phyloP scores from a whole-genome alignment of 495 filamentous ascomycete species.

The Emericellopsis terricola region DNA sequence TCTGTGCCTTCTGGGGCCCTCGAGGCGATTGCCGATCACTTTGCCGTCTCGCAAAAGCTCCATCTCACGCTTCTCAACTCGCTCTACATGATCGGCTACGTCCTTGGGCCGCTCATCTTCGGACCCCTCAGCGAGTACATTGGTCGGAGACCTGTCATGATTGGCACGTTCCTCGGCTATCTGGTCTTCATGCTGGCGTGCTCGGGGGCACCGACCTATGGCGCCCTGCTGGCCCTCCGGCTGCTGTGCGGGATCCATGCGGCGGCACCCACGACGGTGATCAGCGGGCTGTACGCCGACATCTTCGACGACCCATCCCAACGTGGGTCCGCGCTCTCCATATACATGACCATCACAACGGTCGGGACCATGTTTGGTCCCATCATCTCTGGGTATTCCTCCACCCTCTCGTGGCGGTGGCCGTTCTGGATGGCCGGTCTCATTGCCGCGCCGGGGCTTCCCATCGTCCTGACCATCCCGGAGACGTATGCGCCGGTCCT shows the following conservation, averaged over 20 bases:
- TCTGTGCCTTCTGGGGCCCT: not conserved
- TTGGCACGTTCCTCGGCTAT: not conserved
- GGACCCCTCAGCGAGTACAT: not conserved
- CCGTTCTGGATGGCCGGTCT: constrained; percentile 29
- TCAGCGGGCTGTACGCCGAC: not conserved
- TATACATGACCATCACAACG: constrained; percentile 6
- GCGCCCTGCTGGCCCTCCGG: not conserved
- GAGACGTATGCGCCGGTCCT: constrained; percentile 33
- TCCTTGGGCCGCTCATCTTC: not conserved
- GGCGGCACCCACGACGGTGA: not conserved
- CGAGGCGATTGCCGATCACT: not conserved
- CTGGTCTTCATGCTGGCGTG: not conserved
- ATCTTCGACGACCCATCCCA: not conserved
- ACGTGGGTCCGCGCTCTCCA: constrained; percentile 6
- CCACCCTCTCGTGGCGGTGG: constrained; percentile 21
- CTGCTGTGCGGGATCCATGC: not conserved
- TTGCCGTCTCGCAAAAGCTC: not conserved
- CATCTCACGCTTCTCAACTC: not conserved
- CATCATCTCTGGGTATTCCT: constrained; percentile 18
- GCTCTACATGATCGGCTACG: constrained; percentile 1
- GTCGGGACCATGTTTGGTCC: constrained; percentile 15
- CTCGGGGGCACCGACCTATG: not conserved
- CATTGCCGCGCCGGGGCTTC: constrained; percentile 15
- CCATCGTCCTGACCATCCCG: constrained; percentile 11
- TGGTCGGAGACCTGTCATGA: not conserved